phyloP scores from a whole-genome alignment of 148 eudicot genomes.

The Persicaria maculosa region DNA sequence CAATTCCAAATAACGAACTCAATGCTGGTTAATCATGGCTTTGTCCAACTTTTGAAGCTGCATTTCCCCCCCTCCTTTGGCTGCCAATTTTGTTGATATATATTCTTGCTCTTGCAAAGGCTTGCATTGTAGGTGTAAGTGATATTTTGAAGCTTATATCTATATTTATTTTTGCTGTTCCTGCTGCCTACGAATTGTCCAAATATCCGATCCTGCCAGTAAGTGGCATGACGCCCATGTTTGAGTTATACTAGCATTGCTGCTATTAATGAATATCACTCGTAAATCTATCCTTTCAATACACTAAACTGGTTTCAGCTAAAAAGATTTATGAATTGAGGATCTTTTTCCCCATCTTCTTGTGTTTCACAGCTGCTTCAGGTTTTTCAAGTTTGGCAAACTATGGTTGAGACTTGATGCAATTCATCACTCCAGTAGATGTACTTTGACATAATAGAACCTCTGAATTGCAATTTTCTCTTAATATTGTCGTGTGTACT shows the following conservation, averaged over 20 bases:
- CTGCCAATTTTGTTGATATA: not conserved
- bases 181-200: not conserved
- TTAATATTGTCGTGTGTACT: not conserved
- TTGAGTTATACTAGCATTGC: not conserved
- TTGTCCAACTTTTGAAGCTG: not conserved
- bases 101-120: not conserved
- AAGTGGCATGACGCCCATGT: not conserved
- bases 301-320: not conserved
- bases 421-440: not conserved
- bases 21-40: not conserved
- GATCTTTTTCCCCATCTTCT: not conserved
- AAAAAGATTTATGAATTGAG: not conserved
- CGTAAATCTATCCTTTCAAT: not conserved
- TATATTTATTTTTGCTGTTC: not conserved
- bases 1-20: not conserved
- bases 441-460: not conserved
- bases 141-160: not conserved
- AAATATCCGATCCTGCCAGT: not conserved
- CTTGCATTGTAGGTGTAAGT: not conserved
- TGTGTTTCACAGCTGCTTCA: constrained; percentile 1
- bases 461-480: not conserved
- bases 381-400: not conserved
- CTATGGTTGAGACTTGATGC: not conserved
- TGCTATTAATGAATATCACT: not conserved
- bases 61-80: not conserved